Base-by-base conservation (phyloP, 352 stramenopile genomes). In the Globisporangium canariense region DNA sequence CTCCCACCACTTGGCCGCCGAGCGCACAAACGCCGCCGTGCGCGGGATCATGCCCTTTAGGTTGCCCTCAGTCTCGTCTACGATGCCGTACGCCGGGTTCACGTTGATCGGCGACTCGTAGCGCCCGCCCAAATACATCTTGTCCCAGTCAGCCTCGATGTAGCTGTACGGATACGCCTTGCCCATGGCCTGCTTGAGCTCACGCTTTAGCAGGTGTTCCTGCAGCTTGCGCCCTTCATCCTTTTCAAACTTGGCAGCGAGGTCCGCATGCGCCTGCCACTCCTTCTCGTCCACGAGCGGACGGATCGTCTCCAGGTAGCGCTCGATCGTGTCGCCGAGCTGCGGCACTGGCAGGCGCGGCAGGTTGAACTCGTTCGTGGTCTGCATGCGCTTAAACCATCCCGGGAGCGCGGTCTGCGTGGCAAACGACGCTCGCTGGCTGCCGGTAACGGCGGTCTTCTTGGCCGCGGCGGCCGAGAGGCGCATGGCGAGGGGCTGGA, bases 141-240 rank as follows among this genome's bases (percentile, higher is more conserved):
- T 77, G 68, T 96, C 88, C 91, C 91, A 97, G 73, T 95, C 89
- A 36, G 79, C 69, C 66, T 98, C 91, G 59, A 98, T 97, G 86
- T 97, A 98, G 75, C 86, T 97, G 81, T 91, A 96, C 20, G 92
- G 91, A 68, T 97, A 97, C 57, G 79, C 79, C 52, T 87, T 87
- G 62, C 85, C 86, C 77, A 87, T 88, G 38, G 77, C 75, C 50
- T 95, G 83, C 32, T 78, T 67, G 28, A 94, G 79, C 66, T 95
- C 81, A 58, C 81, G 78, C 64, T 88, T 88, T 47, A 91, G 74
- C 55, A 91, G 58, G 9, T 73, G 20, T 18, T 90, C 79, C 67
- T 91, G 83, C 25, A 91, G 65, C 59, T 78, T 56, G 40, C 83
- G 83, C 0, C 83, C 83, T 47, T 90, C 81, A 1, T 40, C 66